Conservation (phyloP, 1,284 basidiomycete species). For the Vanrija humicola region DNA sequence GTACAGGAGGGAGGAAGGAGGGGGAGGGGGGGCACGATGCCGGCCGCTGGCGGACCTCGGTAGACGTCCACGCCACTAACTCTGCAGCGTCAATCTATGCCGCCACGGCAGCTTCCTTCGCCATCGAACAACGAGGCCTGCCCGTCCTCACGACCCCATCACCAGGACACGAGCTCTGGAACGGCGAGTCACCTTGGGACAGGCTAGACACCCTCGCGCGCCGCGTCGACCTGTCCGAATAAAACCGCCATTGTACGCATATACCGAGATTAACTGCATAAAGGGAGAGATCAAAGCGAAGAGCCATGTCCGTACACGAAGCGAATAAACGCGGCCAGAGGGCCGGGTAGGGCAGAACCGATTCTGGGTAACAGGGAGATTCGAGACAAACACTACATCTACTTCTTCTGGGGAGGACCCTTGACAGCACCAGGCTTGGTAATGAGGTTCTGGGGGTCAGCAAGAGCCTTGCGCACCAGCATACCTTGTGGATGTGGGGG, state of each 20-base stretch:
- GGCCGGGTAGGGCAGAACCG: neutral
- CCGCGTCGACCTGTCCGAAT: conserved; percentile 8
- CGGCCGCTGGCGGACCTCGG: neutral
- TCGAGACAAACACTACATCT: neutral
- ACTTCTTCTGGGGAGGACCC: conserved; percentile 21
- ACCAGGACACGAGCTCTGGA: conserved; percentile 58
- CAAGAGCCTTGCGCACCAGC: neutral
- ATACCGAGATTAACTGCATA: neutral
- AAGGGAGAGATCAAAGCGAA: conserved; percentile 9
- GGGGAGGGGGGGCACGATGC: neutral
- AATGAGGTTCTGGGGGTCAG: conserved; percentile 31
- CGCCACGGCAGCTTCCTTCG: conserved; percentile 73
- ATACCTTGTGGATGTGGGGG: conserved; percentile 89
- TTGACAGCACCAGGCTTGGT: conserved; percentile 18
- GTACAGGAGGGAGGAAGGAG: conserved; percentile 18
- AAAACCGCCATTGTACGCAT: neutral
- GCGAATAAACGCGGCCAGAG: neutral
- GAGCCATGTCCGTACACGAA: conserved; percentile 9
- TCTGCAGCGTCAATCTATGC: conserved; percentile 65
- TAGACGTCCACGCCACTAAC: neutral
- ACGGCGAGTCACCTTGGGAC: conserved; percentile 54
- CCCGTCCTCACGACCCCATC: conserved; percentile 50
- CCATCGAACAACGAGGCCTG: conserved; percentile 75
- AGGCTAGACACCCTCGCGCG: conserved; percentile 20
- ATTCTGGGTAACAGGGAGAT: neutral